A percentile compares a stretch with the other conserved stretches of the same genome.
These are phyloP conservation scores for Huntiella abstrusa DNA, from an alignment of 2,329 filamentous ascomycete genomes.

Conservation along the genomic window DNA sequence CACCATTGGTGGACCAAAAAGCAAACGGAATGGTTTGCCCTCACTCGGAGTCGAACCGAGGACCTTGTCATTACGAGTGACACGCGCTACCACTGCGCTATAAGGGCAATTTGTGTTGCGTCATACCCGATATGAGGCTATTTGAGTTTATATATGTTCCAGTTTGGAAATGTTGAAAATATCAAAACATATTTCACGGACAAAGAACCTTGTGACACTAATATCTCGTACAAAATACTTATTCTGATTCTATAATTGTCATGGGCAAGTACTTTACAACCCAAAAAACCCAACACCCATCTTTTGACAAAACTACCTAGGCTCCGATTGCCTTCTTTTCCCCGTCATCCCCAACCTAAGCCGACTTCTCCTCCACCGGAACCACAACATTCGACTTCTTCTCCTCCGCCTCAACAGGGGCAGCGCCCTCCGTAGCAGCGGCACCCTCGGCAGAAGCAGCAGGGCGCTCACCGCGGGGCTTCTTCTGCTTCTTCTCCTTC, in stretches of 20 bases:
- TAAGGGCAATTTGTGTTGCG: conserved; percentile 14
- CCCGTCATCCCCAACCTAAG: neutral
- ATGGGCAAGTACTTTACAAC: too few species aligned
- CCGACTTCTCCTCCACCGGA: neutral
- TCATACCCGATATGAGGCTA: neutral
- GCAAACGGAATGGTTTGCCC: conserved; percentile 12
- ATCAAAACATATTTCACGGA: too few species aligned
- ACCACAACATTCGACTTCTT: conserved; percentile 9
- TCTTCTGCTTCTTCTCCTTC: conserved; percentile 61
- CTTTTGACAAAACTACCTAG: neutral
- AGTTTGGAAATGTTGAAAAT: too few species aligned
- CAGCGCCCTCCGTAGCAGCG: neutral
- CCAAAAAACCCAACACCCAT: neutral
- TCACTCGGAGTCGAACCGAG: conserved; percentile 20
- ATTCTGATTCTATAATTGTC: neutral
- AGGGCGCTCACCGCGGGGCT: conserved; percentile 35
- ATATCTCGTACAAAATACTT: neutral
- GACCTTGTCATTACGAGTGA: conserved; percentile 22
- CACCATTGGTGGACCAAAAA: neutral
- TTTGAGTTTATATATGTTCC: neutral
- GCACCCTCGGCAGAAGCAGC: conserved; percentile 24
- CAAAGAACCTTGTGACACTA: neutral
- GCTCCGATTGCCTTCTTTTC: neutral
- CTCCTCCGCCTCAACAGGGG: conserved; percentile 1
- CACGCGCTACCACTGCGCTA: conserved; percentile 21